Evolutionary conservation across 2,329 filamentous ascomycete genomes (phyloP), one percentile per base, ranked within the genome.

Genomic region (Alternaria solani): DNA sequence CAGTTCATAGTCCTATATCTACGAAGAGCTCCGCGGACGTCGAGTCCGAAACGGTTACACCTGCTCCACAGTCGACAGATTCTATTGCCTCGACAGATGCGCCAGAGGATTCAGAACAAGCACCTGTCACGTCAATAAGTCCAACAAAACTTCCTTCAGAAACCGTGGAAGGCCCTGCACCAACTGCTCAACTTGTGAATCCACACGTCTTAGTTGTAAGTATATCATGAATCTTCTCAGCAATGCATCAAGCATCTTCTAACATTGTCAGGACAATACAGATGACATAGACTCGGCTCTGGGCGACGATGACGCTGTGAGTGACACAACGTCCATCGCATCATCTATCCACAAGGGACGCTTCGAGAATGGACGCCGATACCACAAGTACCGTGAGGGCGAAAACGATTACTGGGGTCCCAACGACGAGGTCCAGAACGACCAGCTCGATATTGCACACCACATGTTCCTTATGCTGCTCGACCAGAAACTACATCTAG

Each of bases 311-410:
- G 54, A 55, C 11, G 34, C 51, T 6, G 18, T 70, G 16, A 72
- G 66, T 58, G 72, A 75, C 52, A 74, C 72, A n/a, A 75, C 73
- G 6, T 74, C 72, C 5, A 71, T 76, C 18, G 63, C 72, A 1
- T 74, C 70, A 6, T 72, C 67, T 34, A 76, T 77, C 51, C 67
- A 68, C 63, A 65, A 59, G 28, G 69, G 75, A 49, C 72, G 73
- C 39, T 75, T 69, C 25, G 71, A 73, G 38, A 72, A 77, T 65
- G 75, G 75, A 12, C 74, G 75, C 4, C 65, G 73, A 5, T 77
- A 77, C 59, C 71, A 76, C 59, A 70, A 71, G 41, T 75, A 69
- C 39, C 66, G 70, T 9, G 70, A 75, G 43, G 72, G 71, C 51
- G 71, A 72, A 43, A 73, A 72, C 43, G 71, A 71, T 39, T 75